Base-by-base conservation (phyloP, 371 early-diverging fungal genomes). In the Rhizomucor miehei region DNA sequence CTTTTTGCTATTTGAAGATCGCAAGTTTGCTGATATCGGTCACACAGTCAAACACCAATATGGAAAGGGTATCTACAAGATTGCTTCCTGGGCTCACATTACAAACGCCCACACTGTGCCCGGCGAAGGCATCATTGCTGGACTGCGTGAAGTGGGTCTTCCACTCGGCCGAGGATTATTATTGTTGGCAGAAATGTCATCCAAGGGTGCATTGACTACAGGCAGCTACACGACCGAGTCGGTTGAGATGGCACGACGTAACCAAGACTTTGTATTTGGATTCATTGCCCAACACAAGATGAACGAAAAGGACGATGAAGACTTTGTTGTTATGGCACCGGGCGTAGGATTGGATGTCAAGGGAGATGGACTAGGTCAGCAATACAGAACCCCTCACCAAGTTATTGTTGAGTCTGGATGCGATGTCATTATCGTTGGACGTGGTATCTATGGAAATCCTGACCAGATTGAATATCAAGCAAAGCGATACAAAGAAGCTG, bases 381-480 rank as follows among this genome's bases (percentile, higher is more conserved):
- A 91, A 73, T 98, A 97, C 71, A 82, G 94, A 60, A 92, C 94
- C 0, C 97, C 97, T 35, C 73, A 84, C 47, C 75, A 90, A 52
- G 96, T 95, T 23, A 78, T 98, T 51, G 66, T 81, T n/a, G 88
- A 89, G 19, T 84, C 84, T 56, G 89, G 88, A 14, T 88, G 92
- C 50, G 98, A 98, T 78, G 82, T 97, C 16, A 95, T 98, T 60
- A 98, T 98, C 73, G 98, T 98, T 1, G 98, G 98, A 25, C 80
- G 98, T 47, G 97, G 94, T 48, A 93, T 98, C 59, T 95, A 97
- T 66, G 93, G 89, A 20, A 73, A 82, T 5, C 90, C 82, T 16
- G 85, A 87, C 35, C 86, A 91, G 59, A 68, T 86, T 2, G 83
- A 73, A 34, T 59, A 45, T 1, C 89, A 90, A 63, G 95, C 94